Base-by-base conservation (phyloP, 176 grass and related monocot genomes). In the Phyllostachys edulis region DNA sequence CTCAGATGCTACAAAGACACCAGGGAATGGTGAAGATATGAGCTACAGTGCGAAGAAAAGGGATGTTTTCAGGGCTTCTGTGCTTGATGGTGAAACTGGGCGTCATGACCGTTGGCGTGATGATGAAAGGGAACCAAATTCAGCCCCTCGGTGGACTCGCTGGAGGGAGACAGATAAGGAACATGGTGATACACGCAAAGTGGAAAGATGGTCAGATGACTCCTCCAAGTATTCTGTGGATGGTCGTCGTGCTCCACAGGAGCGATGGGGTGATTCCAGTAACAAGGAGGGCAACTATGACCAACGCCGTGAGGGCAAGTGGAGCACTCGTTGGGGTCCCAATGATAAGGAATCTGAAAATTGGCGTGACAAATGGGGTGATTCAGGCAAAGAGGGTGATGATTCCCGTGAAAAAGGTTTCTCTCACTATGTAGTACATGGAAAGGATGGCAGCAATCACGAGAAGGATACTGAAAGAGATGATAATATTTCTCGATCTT, bases 81-180 rank as follows among this genome's bases (percentile, higher is more conserved):
- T 85, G 57, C 84, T 92, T 82, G 91, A 96, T 65, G 40, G 75
- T 78, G 89, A 97, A 84, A 72, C 82, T 89, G 97, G 80, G 29
- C 87, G 86, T 41, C 81, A 74, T 69, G 93, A 94, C 47, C 91
- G 90, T n/a, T 99, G 97, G 97, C 91, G 90, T 39, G 97, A 99
- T 68, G 97, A 99, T 82, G 97, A 99, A 84, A 89, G 97, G 57
- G 97, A 99, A 78, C 89, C 89, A 76, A 98, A 90, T 89, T 85
- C 90, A 49, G 85, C 85, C 72, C 86, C 78, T 79, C 86, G 93
- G 76, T 94, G 93, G 72, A 87, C 78, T 74, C 85, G 84, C 45
- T 87, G 93, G 93, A 94, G 86, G 91, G 92, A 90, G 76, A 87
- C 85, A 27, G 91, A 98, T 16, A 91, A 92, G 78, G 93, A 94